A percentile compares a stretch with the other conserved stretches of the same genome.
These are phyloP conservation scores for Mycena olivaceomarginata DNA, from an alignment of 768 basidiomycete species.

Conservation along the genomic window DNA sequence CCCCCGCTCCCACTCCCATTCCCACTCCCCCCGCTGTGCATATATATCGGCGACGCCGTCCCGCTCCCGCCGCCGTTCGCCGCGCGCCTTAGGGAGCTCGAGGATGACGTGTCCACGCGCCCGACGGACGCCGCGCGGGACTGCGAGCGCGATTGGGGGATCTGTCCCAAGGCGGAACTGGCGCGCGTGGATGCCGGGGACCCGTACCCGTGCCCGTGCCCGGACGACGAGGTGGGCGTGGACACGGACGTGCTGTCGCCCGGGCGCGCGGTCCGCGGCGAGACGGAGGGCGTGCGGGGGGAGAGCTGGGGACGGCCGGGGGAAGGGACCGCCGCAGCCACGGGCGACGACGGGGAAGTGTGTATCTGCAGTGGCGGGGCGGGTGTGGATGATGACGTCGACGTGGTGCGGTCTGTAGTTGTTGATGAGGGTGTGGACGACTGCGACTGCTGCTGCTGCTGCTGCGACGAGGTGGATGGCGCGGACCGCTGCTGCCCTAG, in stretches of 20 bases:
- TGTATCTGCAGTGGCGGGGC: not conserved
- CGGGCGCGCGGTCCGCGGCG: not conserved
- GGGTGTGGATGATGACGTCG: not conserved
- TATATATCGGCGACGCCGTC: not conserved
- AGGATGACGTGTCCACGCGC: conserved; percentile 16
- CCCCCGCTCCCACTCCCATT: not conserved
- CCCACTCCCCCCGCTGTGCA: not conserved
- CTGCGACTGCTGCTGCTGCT: not conserved
- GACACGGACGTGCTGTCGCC: not conserved
- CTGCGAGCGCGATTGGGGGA: not conserved
- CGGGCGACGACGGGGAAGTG: too few relatives aligned
- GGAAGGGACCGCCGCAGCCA: not conserved
- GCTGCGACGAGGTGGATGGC: not conserved
- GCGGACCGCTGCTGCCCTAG: too few relatives aligned
- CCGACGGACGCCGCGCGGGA: not conserved
- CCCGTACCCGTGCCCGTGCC: not conserved
- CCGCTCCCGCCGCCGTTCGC: not conserved
- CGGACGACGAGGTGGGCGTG: not conserved
- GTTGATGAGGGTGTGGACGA: not conserved
- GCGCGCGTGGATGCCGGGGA: not conserved
- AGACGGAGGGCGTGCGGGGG: not conserved
- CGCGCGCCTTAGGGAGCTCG: not conserved
- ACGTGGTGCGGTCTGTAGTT: too few relatives aligned
- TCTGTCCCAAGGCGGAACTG: not conserved
- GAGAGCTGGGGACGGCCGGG: not conserved